phyloP scores from a whole-genome alignment of 2,329 filamentous ascomycete genomes.

The Furcasterigmium sp. region DNA sequence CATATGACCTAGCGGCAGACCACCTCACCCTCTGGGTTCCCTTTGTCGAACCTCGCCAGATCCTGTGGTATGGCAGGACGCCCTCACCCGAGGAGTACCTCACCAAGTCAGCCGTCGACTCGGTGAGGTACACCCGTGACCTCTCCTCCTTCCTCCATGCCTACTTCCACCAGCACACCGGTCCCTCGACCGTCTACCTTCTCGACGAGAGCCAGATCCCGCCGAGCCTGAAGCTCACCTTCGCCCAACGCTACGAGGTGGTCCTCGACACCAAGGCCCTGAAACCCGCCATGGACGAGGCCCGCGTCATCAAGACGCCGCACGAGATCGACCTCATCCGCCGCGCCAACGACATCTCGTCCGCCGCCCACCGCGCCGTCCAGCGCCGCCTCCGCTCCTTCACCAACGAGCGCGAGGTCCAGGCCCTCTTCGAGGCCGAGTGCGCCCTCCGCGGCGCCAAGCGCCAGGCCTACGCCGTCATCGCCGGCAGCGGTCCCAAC shows the following conservation, averaged over 20 bases:
- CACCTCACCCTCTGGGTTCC: constrained; percentile 69
- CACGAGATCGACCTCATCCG: constrained; percentile 81
- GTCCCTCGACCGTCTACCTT: constrained; percentile 34
- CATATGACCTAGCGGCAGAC: constrained; percentile 55
- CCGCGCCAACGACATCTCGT: constrained; percentile 74
- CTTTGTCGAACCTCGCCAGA: constrained; percentile 54
- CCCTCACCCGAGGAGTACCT: constrained; percentile 58
- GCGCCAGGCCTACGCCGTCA: constrained; percentile 80
- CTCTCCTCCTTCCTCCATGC: constrained; percentile 44
- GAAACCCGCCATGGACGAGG: constrained; percentile 69
- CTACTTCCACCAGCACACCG: constrained; percentile 32
- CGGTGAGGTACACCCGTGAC: constrained; percentile 53
- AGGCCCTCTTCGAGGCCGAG: constrained; percentile 68
- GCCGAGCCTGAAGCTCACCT: constrained; percentile 16
- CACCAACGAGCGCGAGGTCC: constrained; percentile 75
- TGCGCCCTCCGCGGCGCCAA: constrained; percentile 71
- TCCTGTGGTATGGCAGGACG: constrained; percentile 60
- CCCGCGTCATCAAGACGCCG: constrained; percentile 76
- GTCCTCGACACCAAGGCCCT: constrained; percentile 48
- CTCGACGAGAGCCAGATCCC: constrained; percentile 38
- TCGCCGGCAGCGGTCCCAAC: constrained; percentile 78
- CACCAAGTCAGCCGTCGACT: constrained; percentile 62
- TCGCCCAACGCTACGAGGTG: constrained; percentile 19
- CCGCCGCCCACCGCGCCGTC: constrained; percentile 69
- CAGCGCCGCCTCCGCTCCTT: constrained; percentile 58